Evolutionary conservation across 768 basidiomycete species (phyloP).

Genomic region (Dacryopinax primogenitus): DNA sequence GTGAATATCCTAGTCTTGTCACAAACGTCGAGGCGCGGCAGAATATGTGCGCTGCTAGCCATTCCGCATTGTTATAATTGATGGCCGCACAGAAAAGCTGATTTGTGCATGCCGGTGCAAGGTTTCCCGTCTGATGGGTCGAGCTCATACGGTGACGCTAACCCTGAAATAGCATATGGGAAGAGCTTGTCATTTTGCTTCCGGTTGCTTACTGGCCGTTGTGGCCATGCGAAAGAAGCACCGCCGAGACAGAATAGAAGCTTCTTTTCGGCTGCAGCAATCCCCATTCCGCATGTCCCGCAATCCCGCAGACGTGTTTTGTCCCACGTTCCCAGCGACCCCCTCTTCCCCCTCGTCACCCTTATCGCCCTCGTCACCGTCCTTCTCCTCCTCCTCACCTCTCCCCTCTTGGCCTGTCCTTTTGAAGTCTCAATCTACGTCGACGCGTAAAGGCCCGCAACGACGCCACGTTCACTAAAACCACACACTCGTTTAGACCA

Average conservation of each 20-base stretch:
- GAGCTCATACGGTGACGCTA: neutral
- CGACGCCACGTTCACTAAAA: slow-evolving; percentile 4
- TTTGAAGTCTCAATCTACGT: neutral
- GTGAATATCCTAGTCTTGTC: too few relatives aligned
- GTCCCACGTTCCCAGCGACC: neutral
- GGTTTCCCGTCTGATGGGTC: neutral
- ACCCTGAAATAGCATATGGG: neutral
- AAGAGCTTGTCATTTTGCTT: neutral
- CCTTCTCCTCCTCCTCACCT: neutral
- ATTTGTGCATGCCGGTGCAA: neutral
- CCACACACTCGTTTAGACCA: slow-evolving; percentile 9
- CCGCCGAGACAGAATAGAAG: slow-evolving; percentile 6
- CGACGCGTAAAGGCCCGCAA: slow-evolving; percentile 9
- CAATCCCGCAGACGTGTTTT: too few relatives aligned
- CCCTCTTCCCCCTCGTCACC: neutral
- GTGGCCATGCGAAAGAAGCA: neutral
- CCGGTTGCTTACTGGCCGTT: neutral
- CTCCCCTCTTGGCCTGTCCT: neutral
- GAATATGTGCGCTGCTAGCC: too few relatives aligned
- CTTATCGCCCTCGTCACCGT: slow-evolving; percentile 8
- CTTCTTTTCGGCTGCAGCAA: neutral
- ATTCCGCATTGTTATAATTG: too few relatives aligned
- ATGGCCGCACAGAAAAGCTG: neutral
- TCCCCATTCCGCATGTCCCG: neutral
- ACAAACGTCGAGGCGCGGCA: too few relatives aligned